Conservation (phyloP, 2,329 filamentous ascomycete species). For the Colletotrichum trifolii region DNA sequence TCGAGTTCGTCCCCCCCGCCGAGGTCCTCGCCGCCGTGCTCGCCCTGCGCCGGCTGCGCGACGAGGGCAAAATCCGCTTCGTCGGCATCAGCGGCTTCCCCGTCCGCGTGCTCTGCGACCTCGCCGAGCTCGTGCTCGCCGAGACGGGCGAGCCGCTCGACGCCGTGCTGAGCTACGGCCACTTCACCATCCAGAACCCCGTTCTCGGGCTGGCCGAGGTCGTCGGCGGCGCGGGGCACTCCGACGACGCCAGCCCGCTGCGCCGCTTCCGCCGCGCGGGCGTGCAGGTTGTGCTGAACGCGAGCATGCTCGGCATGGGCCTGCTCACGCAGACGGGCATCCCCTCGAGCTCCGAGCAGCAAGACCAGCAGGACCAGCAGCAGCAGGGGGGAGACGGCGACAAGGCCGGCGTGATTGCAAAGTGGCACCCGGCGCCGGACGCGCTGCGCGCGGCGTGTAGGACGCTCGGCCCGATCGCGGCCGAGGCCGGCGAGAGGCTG, state of each 20-base stretch:
- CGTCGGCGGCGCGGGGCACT: constrained; percentile 90
- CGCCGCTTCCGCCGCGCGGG: constrained; percentile 74
- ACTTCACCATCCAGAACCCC: constrained; percentile 34
- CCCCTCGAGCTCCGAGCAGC: constrained; percentile 15
- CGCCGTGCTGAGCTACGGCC: constrained; percentile 29
- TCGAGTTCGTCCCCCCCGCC: constrained; percentile 76
- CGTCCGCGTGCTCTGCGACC: constrained; percentile 78
- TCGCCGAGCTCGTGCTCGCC: constrained; percentile 57
- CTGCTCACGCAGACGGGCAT: constrained; percentile 82
- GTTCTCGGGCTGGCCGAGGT: constrained; percentile 76
- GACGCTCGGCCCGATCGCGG: constrained; percentile 71
- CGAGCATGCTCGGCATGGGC: constrained; percentile 92
- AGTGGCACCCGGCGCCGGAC: constrained; percentile 86
- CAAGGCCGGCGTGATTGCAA: constrained; percentile 79
- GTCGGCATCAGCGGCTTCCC: constrained; percentile 95
- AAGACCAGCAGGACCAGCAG: not conserved
- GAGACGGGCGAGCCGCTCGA: constrained; percentile 29
- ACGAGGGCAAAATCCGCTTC: constrained; percentile 79
- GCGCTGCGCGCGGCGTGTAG: constrained; percentile 74
- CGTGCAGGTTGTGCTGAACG: constrained; percentile 87
- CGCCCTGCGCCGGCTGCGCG: constrained; percentile 80
- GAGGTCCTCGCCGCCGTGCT: constrained; percentile 75
- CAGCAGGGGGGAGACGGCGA: not conserved
- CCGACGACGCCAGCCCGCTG: constrained; percentile 83
- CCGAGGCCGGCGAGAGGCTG: constrained; percentile 74